Percentiles rank a stretch among this genome's conserved stretches.
Evolutionary conservation across 495 filamentous ascomycete species (phyloP).

Genomic region (Cudoniella acicularis): DNA sequence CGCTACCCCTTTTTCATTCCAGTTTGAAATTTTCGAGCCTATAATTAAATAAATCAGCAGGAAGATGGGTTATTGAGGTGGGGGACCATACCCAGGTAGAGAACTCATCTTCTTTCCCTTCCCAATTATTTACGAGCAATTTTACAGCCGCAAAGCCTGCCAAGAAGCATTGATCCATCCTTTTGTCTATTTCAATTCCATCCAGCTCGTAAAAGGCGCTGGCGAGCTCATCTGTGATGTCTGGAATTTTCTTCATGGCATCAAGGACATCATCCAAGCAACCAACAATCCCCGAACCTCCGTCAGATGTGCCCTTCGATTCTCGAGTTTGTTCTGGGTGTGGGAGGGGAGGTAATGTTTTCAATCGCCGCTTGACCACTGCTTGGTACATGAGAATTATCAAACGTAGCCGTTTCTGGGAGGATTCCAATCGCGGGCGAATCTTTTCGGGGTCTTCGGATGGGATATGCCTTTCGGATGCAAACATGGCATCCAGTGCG

Average conservation of each 20-base stretch:
- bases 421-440: constrained; percentile 51
- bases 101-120: constrained; percentile 27
- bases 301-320: background rate
- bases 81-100: constrained; percentile 24
- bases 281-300: constrained; percentile 8
- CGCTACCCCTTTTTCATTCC: constrained; percentile 21
- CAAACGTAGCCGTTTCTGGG: constrained; percentile 53
- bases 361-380: constrained; percentile 56
- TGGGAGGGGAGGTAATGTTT: constrained; percentile 36
- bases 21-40: constrained; percentile 23
- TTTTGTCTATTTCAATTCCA: constrained; percentile 19
- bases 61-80: background rate
- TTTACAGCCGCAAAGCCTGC: constrained; percentile 16
- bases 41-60: background rate
- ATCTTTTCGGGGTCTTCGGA: constrained; percentile 51
- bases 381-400: constrained; percentile 57
- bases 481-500: constrained; percentile 55
- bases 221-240: constrained; percentile 44
- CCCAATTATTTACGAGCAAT: constrained; percentile 23
- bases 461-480: constrained; percentile 48
- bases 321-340: constrained; percentile 24
- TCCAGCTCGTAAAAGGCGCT: constrained; percentile 40
- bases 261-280: constrained; percentile 35
- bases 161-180: constrained; percentile 27
- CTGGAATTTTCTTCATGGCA: constrained; percentile 38